Conservation (phyloP, 1,139 yeast species). For the Pichia sp. region DNA sequence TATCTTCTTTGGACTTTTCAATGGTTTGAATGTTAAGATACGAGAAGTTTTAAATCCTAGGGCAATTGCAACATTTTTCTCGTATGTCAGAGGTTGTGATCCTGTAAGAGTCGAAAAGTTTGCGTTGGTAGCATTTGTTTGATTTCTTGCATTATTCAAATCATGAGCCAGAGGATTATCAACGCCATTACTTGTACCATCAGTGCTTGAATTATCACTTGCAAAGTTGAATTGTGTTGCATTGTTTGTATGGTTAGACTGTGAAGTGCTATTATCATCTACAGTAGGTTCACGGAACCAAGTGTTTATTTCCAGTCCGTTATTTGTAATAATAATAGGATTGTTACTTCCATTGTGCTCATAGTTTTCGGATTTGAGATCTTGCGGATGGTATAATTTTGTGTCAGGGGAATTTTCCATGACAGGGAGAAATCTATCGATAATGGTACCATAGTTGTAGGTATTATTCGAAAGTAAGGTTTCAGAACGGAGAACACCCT, state of each 20-base stretch:
- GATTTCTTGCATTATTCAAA: neutral
- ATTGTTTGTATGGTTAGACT: neutral
- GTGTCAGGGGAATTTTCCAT: slow-evolving; percentile 13
- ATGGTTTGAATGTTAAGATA: slow-evolving; percentile 36
- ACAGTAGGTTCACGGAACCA: neutral
- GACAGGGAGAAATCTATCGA: slow-evolving; percentile 29
- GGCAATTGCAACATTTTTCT: slow-evolving; percentile 43
- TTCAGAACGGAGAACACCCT: slow-evolving; percentile 1
- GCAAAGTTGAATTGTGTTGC: neutral
- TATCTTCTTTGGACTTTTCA: slow-evolving; percentile 15
- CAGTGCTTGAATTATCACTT: neutral
- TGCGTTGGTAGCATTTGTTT: neutral
- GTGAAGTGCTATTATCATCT: neutral
- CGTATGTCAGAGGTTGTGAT: neutral
- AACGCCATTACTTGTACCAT: neutral
- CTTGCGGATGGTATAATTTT: slow-evolving; percentile 4
- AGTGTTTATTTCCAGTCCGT: neutral
- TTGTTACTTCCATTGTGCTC: neutral
- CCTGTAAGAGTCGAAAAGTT: neutral
- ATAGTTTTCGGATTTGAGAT: neutral
- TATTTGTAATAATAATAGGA: neutral
- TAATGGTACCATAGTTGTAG: slow-evolving; percentile 22
- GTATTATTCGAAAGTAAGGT: slow-evolving; percentile 16
- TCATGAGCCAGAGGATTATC: neutral
- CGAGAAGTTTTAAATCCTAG: slow-evolving; percentile 40